Conservation (phyloP, 257 asterid species). For the Scutellaria minor region DNA sequence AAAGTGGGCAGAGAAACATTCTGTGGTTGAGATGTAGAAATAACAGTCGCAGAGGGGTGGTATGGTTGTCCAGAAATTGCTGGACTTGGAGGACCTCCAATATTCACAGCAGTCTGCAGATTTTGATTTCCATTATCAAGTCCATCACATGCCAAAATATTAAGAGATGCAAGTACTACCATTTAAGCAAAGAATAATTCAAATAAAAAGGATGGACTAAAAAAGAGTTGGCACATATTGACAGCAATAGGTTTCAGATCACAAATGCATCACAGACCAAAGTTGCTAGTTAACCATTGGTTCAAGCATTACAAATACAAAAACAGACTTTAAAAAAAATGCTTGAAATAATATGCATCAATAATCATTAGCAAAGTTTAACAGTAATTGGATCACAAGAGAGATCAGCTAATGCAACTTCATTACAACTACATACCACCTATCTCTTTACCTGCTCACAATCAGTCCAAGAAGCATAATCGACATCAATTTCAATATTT, state of each 20-base stretch:
- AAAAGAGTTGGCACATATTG: too few species aligned
- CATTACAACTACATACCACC: background rate
- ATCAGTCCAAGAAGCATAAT: background rate
- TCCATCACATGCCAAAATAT: slow-evolving; percentile 18
- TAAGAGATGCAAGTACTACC: slow-evolving; percentile 2
- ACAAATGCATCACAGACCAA: background rate
- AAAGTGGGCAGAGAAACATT: slow-evolving; percentile 47
- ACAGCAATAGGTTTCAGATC: background rate
- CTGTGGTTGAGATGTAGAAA: slow-evolving; percentile 54
- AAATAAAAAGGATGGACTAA: too few species aligned
- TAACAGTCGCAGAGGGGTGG: slow-evolving; percentile 48
- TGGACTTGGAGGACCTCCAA: slow-evolving; percentile 60
- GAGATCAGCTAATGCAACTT: background rate
- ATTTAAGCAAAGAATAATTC: background rate
- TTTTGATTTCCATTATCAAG: slow-evolving; percentile 26
- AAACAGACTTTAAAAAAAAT: background rate
- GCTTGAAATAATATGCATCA: background rate
- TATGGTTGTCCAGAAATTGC: slow-evolving; percentile 57
- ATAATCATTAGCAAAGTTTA: slow-evolving; percentile 7
- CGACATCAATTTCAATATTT: background rate
- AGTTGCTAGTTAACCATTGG: background rate
- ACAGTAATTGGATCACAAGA: background rate
- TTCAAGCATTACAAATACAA: background rate
- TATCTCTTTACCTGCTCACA: background rate
- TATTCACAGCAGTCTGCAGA: slow-evolving; percentile 69